Conservation (phyloP, 768 basidiomycete species). For the Russula sp. region DNA sequence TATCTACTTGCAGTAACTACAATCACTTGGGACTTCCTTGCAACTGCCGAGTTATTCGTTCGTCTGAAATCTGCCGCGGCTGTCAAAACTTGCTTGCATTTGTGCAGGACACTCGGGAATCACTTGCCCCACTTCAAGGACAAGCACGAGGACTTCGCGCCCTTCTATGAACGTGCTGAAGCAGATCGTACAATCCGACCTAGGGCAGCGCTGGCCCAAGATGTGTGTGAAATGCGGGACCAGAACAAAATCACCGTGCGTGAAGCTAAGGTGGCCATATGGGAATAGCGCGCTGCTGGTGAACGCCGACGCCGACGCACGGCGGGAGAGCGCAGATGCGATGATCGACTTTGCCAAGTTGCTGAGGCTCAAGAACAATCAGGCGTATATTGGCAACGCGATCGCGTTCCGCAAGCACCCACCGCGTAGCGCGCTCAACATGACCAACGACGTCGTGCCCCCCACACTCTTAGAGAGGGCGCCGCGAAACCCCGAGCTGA, state of each 20-base stretch:
- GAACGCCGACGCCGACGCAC: conserved; percentile 42
- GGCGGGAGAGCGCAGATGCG: conserved; percentile 43
- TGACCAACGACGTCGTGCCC: conserved; percentile 37
- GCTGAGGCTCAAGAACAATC: conserved; percentile 35
- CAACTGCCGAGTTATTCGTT: too few relatives aligned
- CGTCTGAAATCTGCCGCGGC: too few relatives aligned
- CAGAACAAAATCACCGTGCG: conserved; percentile 38
- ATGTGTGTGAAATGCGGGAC: conserved; percentile 33
- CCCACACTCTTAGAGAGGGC: conserved; percentile 46
- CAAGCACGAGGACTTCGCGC: conserved; percentile 18
- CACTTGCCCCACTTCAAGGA: not conserved
- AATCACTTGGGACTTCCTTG: too few relatives aligned
- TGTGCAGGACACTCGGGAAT: too few relatives aligned
- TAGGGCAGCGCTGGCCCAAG: conserved; percentile 37
- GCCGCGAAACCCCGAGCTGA: conserved; percentile 44
- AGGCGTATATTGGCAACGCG: conserved; percentile 40
- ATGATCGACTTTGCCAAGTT: conserved; percentile 49
- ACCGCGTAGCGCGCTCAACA: conserved; percentile 38
- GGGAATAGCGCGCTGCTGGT: conserved; percentile 42
- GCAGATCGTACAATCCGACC: conserved; percentile 35
- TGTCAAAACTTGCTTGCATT: too few relatives aligned
- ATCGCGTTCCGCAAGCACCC: conserved; percentile 37
- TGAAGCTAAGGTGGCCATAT: conserved; percentile 35
- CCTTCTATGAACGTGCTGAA: not conserved
- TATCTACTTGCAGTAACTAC: too few relatives aligned